Conservation (phyloP, 2,329 filamentous ascomycete species). For the Fusarium sp. region DNA sequence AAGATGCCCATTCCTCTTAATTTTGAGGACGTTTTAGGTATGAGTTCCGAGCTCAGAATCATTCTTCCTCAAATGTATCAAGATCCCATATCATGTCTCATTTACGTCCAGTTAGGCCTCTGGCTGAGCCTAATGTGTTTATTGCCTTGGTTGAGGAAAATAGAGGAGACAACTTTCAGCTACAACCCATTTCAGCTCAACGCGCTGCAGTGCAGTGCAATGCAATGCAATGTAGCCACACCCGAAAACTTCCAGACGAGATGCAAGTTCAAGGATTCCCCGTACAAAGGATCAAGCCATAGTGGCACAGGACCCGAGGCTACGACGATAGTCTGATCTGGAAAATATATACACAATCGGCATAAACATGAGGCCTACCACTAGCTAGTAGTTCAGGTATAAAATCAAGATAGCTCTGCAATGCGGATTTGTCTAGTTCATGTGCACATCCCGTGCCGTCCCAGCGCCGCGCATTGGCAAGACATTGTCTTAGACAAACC, state of each 20-base stretch:
- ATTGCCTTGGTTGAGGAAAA: neutral
- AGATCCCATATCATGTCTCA: neutral
- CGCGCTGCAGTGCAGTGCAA: constrained; percentile 10
- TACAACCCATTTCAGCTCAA: constrained; percentile 16
- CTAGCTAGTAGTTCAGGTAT: neutral
- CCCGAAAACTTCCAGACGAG: constrained; percentile 10
- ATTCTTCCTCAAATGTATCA: neutral
- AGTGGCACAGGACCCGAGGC: constrained; percentile 6
- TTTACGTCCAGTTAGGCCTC: neutral
- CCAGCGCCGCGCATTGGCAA: constrained; percentile 41
- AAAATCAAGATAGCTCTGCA: neutral
- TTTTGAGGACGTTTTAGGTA: too few relatives aligned
- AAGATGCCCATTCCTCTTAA: too few relatives aligned
- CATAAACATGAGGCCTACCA: constrained; percentile 31
- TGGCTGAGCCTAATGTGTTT: neutral
- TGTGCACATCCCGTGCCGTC: constrained; percentile 38
- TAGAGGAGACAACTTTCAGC: constrained; percentile 1
- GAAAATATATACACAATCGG: constrained; percentile 17
- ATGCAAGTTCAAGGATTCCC: constrained; percentile 28
- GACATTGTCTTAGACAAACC: constrained; percentile 46
- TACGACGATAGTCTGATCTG: constrained; percentile 1
- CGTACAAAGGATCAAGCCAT: constrained; percentile 12
- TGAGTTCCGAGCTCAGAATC: neutral
- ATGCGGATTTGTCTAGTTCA: neutral
- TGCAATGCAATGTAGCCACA: constrained; percentile 22